phyloP scores from a whole-genome alignment of 2,329 filamentous ascomycete genomes.

The Bipolaris zeicola region DNA sequence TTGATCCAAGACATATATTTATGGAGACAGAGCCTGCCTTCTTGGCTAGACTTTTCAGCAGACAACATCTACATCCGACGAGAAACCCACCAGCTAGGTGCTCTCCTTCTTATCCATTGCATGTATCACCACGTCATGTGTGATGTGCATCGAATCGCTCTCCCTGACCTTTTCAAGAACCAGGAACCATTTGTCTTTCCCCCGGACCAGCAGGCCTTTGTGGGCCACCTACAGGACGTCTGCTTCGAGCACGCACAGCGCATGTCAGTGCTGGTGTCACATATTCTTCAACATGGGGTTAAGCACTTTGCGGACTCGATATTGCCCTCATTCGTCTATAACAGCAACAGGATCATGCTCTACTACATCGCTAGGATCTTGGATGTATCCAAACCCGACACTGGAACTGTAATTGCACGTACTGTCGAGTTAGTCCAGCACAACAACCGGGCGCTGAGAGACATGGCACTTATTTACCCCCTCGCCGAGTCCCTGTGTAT shows the following conservation, averaged over 20 bases:
- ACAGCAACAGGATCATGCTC: slow-evolving; percentile 43
- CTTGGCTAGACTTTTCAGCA: slow-evolving; percentile 40
- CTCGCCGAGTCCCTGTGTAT: slow-evolving; percentile 39
- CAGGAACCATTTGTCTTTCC: slow-evolving; percentile 40
- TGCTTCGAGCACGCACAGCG: slow-evolving; percentile 43
- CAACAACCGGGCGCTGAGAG: slow-evolving; percentile 39
- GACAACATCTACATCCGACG: slow-evolving; percentile 44
- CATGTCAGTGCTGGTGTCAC: slow-evolving; percentile 36
- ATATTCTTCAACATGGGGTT: slow-evolving; percentile 38
- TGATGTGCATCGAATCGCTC: slow-evolving; percentile 39
- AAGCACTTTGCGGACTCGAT: slow-evolving; percentile 43
- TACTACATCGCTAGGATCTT: slow-evolving; percentile 41
- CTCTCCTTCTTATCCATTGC: slow-evolving; percentile 41
- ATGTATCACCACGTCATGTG: slow-evolving; percentile 45
- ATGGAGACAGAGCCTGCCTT: slow-evolving; percentile 38
- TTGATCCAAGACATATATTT: slow-evolving; percentile 34
- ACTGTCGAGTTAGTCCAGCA: slow-evolving; percentile 39
- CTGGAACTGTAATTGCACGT: slow-evolving; percentile 30
- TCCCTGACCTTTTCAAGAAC: slow-evolving; percentile 40
- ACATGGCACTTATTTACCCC: slow-evolving; percentile 41
- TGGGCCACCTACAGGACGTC: slow-evolving; percentile 32
- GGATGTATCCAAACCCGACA: slow-evolving; percentile 34
- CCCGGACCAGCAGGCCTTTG: slow-evolving; percentile 31
- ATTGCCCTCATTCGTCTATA: slow-evolving; percentile 42
- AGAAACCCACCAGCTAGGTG: slow-evolving; percentile 41